Base-by-base conservation (phyloP, 192 early-diverging fungal species). In the Entophlyctis luteolus region DNA sequence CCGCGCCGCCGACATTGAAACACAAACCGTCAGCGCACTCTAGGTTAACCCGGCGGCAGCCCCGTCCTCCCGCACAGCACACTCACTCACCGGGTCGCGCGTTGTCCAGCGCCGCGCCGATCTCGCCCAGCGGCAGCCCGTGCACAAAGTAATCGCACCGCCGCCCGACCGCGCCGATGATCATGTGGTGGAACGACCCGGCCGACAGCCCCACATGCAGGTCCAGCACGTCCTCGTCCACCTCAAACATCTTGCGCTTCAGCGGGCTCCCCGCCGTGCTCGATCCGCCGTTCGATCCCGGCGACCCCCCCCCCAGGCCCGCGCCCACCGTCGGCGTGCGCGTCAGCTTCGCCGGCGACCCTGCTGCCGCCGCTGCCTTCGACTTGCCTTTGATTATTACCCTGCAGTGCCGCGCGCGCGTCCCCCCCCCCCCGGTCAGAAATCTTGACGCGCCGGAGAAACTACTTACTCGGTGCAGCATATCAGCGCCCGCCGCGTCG, bases 141-240 rank as follows among this genome's bases (percentile, higher is more conserved):
- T 71, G 60, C 14, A 71, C 70, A 35, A 71, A 71, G 45, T 71
- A 71, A 36, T 71, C 70, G 48, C 70, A 71, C 23, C 70, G 59
- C 34, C 65, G 48, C 32, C 70, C 70, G 2, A 62, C 52, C 3
- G 65, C 70, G n/a, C 70, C 70, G 27, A 71, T 53, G 31, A 71
- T 57, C 5, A 57, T 46, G 33, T 71, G 70, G 33, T 65, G 22
- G 31, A 71, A 62, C 14, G 34, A 16, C 10, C 70, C 70, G 1
- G 59, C 70, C 1, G 35, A 45, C 20, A 71, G n/a, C 4, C 59
- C 70, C 32, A 71, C 56, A 47, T 71, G 70, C 16, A 71, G 34
- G 23, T 71, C 70, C 25, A 71, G 53, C 33, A 71, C 25, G 34
- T 66, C 63, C 29, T 66, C 63, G 29, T 66, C 63, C n/a, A 66